phyloP scores from a whole-genome alignment of 2,329 filamentous ascomycete genomes.

The Trichophyton benhamiae region DNA sequence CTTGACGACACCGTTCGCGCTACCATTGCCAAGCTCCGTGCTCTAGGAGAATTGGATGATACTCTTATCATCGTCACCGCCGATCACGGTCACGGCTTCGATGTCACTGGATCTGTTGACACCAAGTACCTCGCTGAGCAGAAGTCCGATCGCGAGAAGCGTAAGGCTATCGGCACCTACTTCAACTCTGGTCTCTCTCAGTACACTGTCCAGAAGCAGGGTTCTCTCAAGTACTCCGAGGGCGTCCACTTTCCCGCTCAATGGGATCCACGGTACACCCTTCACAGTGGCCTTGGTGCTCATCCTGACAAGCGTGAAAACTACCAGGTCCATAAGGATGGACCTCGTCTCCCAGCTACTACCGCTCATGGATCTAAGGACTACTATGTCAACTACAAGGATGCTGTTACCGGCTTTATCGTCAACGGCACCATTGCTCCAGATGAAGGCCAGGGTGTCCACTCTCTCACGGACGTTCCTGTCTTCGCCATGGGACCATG shows the following conservation, averaged over 20 bases:
- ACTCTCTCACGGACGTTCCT: constrained; percentile 65
- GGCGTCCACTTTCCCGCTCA: constrained; percentile 66
- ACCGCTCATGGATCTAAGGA: constrained; percentile 42
- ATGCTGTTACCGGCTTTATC: constrained; percentile 54
- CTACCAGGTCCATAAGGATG: constrained; percentile 57
- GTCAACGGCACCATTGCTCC: constrained; percentile 64
- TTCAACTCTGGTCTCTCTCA: constrained; percentile 60
- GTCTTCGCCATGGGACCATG: constrained; percentile 70
- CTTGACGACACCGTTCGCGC: constrained; percentile 72
- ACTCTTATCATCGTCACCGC: constrained; percentile 71
- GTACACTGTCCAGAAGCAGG: constrained; percentile 53
- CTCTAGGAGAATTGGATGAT: constrained; percentile 55
- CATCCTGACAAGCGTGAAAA: constrained; percentile 65
- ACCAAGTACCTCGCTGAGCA: constrained; percentile 62
- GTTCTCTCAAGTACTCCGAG: constrained; percentile 52
- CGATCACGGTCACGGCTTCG: constrained; percentile 84
- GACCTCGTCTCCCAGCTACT: constrained; percentile 48
- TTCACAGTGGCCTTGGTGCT: constrained; percentile 59
- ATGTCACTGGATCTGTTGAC: constrained; percentile 71
- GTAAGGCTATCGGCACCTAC: constrained; percentile 62
- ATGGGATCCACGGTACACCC: constrained; percentile 74
- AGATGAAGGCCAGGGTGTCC: constrained; percentile 54
- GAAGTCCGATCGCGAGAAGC: constrained; percentile 56
- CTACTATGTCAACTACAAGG: constrained; percentile 56
- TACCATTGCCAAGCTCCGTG: constrained; percentile 57